Base-by-base conservation (phyloP, 306 rosid genomes). In the Ormosia semicastrata region DNA sequence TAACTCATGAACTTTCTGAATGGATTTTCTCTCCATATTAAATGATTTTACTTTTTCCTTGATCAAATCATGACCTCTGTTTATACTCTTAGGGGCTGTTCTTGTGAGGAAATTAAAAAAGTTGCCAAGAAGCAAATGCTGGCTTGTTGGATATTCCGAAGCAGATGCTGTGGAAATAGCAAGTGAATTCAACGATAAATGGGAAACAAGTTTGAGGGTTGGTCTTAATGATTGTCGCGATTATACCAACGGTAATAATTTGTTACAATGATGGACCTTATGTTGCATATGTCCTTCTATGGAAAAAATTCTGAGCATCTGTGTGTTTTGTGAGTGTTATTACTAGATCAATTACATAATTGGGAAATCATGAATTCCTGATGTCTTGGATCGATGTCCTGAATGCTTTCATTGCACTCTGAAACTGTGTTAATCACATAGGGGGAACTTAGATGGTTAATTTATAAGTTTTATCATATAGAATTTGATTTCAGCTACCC, bases 191-290 rank as follows among this genome's bases (percentile, higher is more conserved):
- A 95, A 92, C 84, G 56, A 59, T 84, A 88, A 30, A 18, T 95
- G 97, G 96, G 93, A 88, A 53, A 87, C 87, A 36, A 50, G 77
- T 85, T 78, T 92, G 88, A 83, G 82, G 83, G 87, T 92, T 49
- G 97, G 98, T 33, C 66, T 17, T 43, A 91, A 95, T 41, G 99
- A 95, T 73, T 95, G 99, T 71, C 91, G 98, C 30, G 76, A 92
- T 82, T 93, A 93, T 76, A 83, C 99, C 68, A 93, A 95, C 29
- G 92, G 99, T 93, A 90, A 85, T 24, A 41, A 8, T 56, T 77
- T 76, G 46, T 43, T 67, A 62, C 34, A 40, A 17, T 8, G 15
- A 63, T 78, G 33, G 13, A 53, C 54, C 43, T 73, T 64, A 17
- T 54, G 49, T 46, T 69, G 49, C 49, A n/a, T 73, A 11, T 41